Base-by-base conservation (phyloP, 495 filamentous ascomycete genomes). In the Letharia lupina region DNA sequence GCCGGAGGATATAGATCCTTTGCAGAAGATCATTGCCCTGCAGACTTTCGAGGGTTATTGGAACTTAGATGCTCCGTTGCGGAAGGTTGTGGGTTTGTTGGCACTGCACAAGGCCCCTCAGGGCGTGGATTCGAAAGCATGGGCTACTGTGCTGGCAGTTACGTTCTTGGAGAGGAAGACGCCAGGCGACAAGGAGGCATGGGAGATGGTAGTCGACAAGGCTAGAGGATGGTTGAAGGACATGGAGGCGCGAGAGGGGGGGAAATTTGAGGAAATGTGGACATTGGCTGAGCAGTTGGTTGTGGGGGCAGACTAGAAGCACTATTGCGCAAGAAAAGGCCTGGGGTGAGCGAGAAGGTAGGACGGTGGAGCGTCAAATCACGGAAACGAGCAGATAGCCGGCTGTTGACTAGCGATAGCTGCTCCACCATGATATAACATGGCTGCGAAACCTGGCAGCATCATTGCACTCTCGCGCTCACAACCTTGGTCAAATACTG, bases 1-100 rank as follows among this genome's bases (percentile, higher is more conserved):
- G 3, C 9, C 45, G 1, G 37, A 70, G 37, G 68, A 67, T 15
- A 47, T 64, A 15, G 62, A 68, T 33, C 60, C 15, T 1, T 58
- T 70, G 18, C 61, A 50, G 4, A 39, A 28, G 0, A 65, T 86
- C 0, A 78, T 85, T 23, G 62, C 44, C 1, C 67, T 83, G 40
- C 84, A 87, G 71, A 69, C 69, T 23, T 86, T 86, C 62, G 72
- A 77, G 4, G 84, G 84, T 0, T 75, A 68, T 47, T 85, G 81
- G 82, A 47, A 65, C 6, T 75, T 71, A 64, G 62, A 42, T 28
- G 28, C 52, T 28, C 15, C 5, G 20, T 31, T 45, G n/a, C 13
- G 20, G 13, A 18, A 47, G 12, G 31, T 60, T 9, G 31, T 35
- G 20, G 63, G 28, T 13, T 3, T 65, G 4, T 42, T 35, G 18